Evolutionary conservation across 2,329 filamentous ascomycete species (phyloP), one percentile per base, ranked within the genome.

Genomic region (Clarireedia paspali): DNA sequence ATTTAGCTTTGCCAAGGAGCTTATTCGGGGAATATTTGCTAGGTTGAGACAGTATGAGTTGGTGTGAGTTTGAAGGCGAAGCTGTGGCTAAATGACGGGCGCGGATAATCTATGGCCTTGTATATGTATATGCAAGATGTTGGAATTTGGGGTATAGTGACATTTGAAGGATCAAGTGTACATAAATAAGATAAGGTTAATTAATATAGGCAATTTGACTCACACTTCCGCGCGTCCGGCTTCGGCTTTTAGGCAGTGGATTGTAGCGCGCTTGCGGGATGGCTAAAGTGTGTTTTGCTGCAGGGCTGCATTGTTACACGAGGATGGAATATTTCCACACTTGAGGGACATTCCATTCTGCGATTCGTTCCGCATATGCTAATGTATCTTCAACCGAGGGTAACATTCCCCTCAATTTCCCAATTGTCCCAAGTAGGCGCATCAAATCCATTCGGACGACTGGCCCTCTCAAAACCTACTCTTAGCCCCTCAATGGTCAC

Each of bases 361-460:
- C 20, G 20, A 20, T 20, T 44, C 27, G 15, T 20, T 38, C 45
- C 15, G 10, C 20, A 10, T 20, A 48, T 36, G 14, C 27, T 15
- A 30, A 47, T 27, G 46, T 4, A 36, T 40, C 6, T 15, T 52
- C 26, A 64, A 20, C 64, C 64, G 14, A 64, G 59, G 26, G 66
- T 55, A 45, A 66, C 56, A 36, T 59, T 57, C 38, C 59, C 47
- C 36, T 65, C 63, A 27, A 63, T 57, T 38, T 66, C 64, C 62
- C 64, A 66, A 4, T 55, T 57, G 14, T 66, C 63, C 78, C 78
- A 81, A 14, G 67, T 73, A 4, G 78, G 70, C 42, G 65, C 63
- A 67, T 81, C 77, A 34, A 69, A 74, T 2, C 77, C 78, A 67
- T 81, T 81, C 4, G 78, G 78, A 76, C 67, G 60, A 58, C 65